Evolutionary conservation across 2,329 filamentous ascomycete genomes (phyloP).

Genomic region (Grosmannia huntii): DNA sequence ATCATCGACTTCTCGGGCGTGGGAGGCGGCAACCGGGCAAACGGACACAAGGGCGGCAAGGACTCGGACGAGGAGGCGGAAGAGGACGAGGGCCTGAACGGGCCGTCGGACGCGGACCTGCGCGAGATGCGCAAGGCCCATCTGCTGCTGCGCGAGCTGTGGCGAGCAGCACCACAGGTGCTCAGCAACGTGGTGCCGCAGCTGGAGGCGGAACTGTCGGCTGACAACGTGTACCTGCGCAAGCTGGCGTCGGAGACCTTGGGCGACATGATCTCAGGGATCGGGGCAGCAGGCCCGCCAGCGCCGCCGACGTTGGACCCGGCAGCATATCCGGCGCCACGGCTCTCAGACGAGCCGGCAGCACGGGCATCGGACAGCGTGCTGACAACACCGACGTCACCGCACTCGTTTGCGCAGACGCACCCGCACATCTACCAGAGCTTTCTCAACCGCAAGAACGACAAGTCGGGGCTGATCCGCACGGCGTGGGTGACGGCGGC

Average conservation of each 20-base stretch:
- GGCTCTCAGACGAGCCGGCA: slow-evolving; percentile 43
- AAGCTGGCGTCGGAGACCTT: slow-evolving; percentile 85
- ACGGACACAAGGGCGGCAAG: slow-evolving; percentile 1
- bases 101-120: slow-evolving; percentile 70
- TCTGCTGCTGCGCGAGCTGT: slow-evolving; percentile 76
- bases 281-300: slow-evolving; percentile 80
- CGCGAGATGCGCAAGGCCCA: slow-evolving; percentile 85
- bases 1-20: slow-evolving; percentile 73
- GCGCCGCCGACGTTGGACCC: slow-evolving; percentile 62
- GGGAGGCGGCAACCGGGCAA: slow-evolving; percentile 27
- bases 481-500: slow-evolving; percentile 75
- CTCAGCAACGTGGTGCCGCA: slow-evolving; percentile 90
- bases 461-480: slow-evolving; percentile 73
- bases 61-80: slow-evolving; percentile 32
- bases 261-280: slow-evolving; percentile 87
- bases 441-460: slow-evolving; percentile 74
- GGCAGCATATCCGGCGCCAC: slow-evolving; percentile 69
- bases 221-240: slow-evolving; percentile 78
- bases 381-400: slow-evolving; percentile 71
- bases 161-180: slow-evolving; percentile 80
- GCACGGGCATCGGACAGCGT: slow-evolving; percentile 42
- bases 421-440: slow-evolving; percentile 68
- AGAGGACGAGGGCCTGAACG: slow-evolving; percentile 28
- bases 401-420: slow-evolving; percentile 77
- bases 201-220: slow-evolving; percentile 79